Conservation (phyloP, 2,329 filamentous ascomycete genomes). For the Colletotrichum orchidophilum region DNA sequence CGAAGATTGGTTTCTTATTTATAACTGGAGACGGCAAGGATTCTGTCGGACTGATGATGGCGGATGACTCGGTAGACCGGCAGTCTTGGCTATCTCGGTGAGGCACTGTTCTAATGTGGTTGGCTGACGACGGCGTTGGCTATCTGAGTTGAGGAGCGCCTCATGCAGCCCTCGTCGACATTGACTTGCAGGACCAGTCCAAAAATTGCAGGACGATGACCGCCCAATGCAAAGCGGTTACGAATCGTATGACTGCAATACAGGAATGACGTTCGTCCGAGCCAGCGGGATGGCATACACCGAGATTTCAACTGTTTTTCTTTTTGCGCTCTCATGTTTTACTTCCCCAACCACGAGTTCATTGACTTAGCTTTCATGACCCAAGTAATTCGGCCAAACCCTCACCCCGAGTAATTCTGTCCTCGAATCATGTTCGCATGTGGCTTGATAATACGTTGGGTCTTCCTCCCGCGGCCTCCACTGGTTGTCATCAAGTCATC, state of each 20-base stretch:
- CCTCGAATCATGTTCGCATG: background rate
- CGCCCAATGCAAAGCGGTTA: background rate
- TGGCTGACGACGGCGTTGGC: conserved; percentile 3
- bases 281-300: conserved; percentile 7
- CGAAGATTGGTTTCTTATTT: conserved; percentile 19
- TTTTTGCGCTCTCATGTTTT: background rate
- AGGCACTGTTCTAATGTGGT: conserved; percentile 15
- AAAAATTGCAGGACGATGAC: background rate
- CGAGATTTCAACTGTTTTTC: background rate
- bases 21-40: background rate
- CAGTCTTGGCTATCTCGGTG: background rate
- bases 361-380: background rate
- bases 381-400: background rate
- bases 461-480: background rate
- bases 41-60: background rate
- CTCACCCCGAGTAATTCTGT: background rate
- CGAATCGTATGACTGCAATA: conserved; percentile 1
- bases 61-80: background rate
- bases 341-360: background rate
- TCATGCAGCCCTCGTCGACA: background rate
- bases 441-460: background rate
- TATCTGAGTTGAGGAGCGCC: conserved; percentile 8
- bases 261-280: background rate
- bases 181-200: background rate
- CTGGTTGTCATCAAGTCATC: background rate